Evolutionary conservation across 176 grass and related monocot species (phyloP).

Genomic region (Oryza punctata): DNA sequence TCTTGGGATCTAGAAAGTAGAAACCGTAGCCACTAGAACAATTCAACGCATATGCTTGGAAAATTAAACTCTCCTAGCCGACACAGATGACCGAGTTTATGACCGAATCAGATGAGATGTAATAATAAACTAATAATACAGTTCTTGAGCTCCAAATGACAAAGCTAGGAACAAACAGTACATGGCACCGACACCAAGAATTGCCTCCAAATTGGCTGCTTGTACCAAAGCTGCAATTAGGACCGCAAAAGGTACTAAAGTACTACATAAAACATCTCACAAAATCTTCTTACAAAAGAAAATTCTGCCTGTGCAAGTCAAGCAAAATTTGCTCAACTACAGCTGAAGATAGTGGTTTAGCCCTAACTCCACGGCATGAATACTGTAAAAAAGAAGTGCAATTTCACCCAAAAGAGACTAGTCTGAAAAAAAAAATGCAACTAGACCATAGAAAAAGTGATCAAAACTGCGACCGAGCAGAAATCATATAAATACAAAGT

Average conservation of each 20-base stretch:
- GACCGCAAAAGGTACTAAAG: neutral
- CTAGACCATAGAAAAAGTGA: neutral
- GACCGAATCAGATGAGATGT: constrained; percentile 18
- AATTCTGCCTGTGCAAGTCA: constrained; percentile 7
- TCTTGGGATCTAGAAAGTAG: neutral
- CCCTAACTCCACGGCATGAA: constrained; percentile 3
- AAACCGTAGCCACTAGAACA: neutral
- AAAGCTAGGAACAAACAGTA: constrained; percentile 26
- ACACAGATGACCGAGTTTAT: neutral
- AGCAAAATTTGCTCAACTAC: constrained; percentile 17
- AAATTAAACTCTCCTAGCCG: neutral
- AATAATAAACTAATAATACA: neutral
- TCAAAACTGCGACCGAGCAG: neutral
- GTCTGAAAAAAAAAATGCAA: neutral
- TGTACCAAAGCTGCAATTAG: constrained; percentile 29
- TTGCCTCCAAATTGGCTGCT: neutral
- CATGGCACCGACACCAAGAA: constrained; percentile 24
- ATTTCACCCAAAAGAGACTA: neutral
- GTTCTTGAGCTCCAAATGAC: constrained; percentile 17
- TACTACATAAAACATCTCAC: constrained; percentile 22
- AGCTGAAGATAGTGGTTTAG: constrained; percentile 8
- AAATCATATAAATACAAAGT: neutral
- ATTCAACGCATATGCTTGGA: constrained; percentile 24
- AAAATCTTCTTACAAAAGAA: constrained; percentile 11
- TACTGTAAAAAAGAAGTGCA: constrained; percentile 21